Base-by-base conservation (phyloP, 1,284 basidiomycete species). In the Moniliophthora roreri region DNA sequence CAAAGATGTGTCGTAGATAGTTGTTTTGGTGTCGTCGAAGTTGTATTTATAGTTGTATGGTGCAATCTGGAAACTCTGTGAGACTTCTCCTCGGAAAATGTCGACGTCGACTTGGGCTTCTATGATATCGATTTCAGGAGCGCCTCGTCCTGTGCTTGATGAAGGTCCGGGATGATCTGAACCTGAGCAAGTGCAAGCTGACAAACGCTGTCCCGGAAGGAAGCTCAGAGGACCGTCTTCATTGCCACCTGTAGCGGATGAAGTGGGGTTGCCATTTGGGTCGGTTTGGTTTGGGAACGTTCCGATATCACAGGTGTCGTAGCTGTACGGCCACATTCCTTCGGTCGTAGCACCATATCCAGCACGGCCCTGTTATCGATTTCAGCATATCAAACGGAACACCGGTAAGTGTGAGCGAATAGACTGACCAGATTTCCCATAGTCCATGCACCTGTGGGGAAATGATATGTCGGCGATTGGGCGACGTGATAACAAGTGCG, bases 61-160 rank as follows among this genome's bases (percentile, higher is more conserved):
- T n/a, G 91, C 91, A 42, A 79, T 70, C 69, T 95, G 92, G 60
- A 79, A 79, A 56, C 85, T 89, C 69, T 94, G 92, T 2, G 91
- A 93, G 1, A 86, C 87, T 60, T 85, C 70, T 45, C 86, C 85
- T 60, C 64, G 62, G 74, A 76, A 80, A 71, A 54, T 69, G 71
- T 48, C 73, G 2, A 67, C 63, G 57, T 80, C 75, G 45, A 84
- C 66, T 60, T 83, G 77, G 2, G 89, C 84, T 69, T 94, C 92
- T 57, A 94, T 72, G 34, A 93, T 78, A 70, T 94, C 91, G 58
- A 95, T 91, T 72, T 95, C 93, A 0, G 93, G 93, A 0, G 90
- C 89, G 4, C 85, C 79, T 51, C 93, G 81, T n/a, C 93, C 94
- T 7, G 83, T 80, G 49, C 77, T 87, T 11, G 80, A 79, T 28